These are phyloP conservation scores for Rickenella mellea DNA, from an alignment of 768 basidiomycete genomes.

Conservation along the genomic window DNA sequence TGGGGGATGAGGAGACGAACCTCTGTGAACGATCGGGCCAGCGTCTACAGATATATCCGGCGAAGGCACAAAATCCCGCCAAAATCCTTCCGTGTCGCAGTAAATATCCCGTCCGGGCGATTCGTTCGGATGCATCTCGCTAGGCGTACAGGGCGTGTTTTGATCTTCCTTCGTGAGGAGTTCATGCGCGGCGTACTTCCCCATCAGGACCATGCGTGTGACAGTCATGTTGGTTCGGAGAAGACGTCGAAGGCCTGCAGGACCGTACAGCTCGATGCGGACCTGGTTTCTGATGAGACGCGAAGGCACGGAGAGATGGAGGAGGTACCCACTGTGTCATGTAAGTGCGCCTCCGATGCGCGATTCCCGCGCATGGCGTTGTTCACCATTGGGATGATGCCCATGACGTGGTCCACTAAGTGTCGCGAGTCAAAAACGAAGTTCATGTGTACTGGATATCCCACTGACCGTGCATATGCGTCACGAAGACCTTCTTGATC, in stretches of 20 bases:
- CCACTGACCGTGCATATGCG: slow-evolving; percentile 73
- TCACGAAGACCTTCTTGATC: slow-evolving; percentile 78
- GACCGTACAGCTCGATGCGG: slow-evolving; percentile 78
- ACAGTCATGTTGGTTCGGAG: slow-evolving; percentile 57
- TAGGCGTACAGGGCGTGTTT: slow-evolving; percentile 32
- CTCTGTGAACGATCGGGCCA: slow-evolving; percentile 58
- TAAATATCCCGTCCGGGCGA: slow-evolving; percentile 53
- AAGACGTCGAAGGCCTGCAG: slow-evolving; percentile 72
- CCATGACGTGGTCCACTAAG: slow-evolving; percentile 79
- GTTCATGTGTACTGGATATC: background rate
- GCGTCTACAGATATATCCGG: slow-evolving; percentile 54
- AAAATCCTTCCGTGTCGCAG: slow-evolving; percentile 43
- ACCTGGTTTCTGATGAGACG: slow-evolving; percentile 1
- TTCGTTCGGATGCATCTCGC: slow-evolving; percentile 43
- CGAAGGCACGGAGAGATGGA: background rate
- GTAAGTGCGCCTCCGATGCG: slow-evolving; percentile 45
- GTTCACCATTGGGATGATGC: slow-evolving; percentile 59
- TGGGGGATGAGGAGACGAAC: background rate
- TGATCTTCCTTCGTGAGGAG: slow-evolving; percentile 53
- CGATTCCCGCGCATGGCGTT: slow-evolving; percentile 66
- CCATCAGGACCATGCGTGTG: slow-evolving; percentile 58
- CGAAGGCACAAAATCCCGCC: slow-evolving; percentile 57
- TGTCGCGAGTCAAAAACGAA: slow-evolving; percentile 6
- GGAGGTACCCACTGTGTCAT: slow-evolving; percentile 38
- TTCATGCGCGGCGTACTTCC: slow-evolving; percentile 76